Conservation (phyloP, 176 grass and related monocot genomes). For the Avena sativa region DNA sequence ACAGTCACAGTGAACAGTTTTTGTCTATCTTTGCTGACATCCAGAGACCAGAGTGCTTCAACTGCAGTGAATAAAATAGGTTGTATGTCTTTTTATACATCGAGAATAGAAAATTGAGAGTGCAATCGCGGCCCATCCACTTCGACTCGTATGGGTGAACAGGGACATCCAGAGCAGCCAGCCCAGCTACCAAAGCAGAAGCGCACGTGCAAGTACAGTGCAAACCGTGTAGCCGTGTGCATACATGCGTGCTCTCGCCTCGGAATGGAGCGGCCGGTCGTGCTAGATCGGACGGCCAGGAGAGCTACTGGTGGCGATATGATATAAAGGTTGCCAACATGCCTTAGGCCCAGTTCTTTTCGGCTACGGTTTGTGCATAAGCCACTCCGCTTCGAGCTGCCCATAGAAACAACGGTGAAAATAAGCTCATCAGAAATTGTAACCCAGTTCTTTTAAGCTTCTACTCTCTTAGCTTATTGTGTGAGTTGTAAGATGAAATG, state of each 20-base stretch:
- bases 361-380: too few species aligned
- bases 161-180: not conserved
- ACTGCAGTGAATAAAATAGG: constrained; percentile 12
- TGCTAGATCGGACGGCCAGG: constrained; percentile 21
- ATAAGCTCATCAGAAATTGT: too few species aligned
- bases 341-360: too few species aligned
- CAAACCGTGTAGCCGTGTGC: not conserved
- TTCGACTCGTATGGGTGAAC: not conserved
- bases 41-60: not conserved
- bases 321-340: not conserved
- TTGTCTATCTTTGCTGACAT: not conserved
- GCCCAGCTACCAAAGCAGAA: not conserved
- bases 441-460: too few species aligned
- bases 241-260: not conserved
- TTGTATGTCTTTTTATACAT: not conserved
- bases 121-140: not conserved
- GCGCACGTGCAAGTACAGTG: constrained; percentile 35
- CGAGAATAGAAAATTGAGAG: constrained; percentile 10
- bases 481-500: too few species aligned
- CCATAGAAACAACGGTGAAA: too few species aligned
- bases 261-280: not conserved
- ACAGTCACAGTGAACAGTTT: not conserved
- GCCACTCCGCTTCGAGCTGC: too few species aligned
- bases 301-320: not conserved
- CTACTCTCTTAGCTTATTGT: too few species aligned